Conservation (phyloP, 352 stramenopile genomes). For the Globisporangium parvum region DNA sequence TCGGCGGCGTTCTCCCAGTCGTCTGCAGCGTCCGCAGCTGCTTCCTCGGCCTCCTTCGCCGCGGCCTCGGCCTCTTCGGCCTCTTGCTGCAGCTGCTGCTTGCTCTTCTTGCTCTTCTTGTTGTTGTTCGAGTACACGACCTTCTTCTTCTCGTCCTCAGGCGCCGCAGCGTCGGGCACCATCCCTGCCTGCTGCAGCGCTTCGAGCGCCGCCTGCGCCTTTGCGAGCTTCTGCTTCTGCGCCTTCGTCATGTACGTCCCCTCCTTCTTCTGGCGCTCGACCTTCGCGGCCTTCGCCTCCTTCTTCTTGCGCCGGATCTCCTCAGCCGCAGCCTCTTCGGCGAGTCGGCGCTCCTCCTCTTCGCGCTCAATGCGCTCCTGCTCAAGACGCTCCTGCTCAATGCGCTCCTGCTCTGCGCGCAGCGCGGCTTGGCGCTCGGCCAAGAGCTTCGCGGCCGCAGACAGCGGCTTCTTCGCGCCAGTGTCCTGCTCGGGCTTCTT, state of each 20-base stretch:
- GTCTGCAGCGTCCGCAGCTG: slow-evolving; percentile 64
- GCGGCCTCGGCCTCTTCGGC: slow-evolving; percentile 15
- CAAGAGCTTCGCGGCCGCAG: slow-evolving; percentile 61
- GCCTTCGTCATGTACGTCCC: slow-evolving; percentile 99
- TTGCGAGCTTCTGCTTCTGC: slow-evolving; percentile 92
- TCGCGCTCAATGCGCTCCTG: slow-evolving; percentile 60
- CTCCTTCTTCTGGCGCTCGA: slow-evolving; percentile 93
- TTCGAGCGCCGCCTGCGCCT: slow-evolving; percentile 86
- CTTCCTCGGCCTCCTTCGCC: slow-evolving; percentile 29
- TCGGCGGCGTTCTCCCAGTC: slow-evolving; percentile 56
- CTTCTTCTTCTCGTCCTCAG: slow-evolving; percentile 84
- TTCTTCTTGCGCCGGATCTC: slow-evolving; percentile 78
- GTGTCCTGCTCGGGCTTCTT: slow-evolving; percentile 41
- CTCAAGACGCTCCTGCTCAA: slow-evolving; percentile 66
- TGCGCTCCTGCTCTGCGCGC: slow-evolving; percentile 67
- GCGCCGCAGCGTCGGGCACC: slow-evolving; percentile 32
- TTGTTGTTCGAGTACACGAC: slow-evolving; percentile 90
- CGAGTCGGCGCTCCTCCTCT: slow-evolving; percentile 51
- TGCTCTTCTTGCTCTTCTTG: slow-evolving; percentile 83
- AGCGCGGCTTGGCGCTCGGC: slow-evolving; percentile 69
- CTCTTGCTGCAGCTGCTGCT: slow-evolving; percentile 26
- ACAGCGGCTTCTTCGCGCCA: slow-evolving; percentile 62
- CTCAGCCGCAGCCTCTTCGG: slow-evolving; percentile 43
- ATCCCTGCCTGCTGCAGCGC: slow-evolving; percentile 92
- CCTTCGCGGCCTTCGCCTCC: slow-evolving; percentile 78